These are phyloP conservation scores for Ceratocystis diversiconidia DNA, from an alignment of 2,329 filamentous ascomycete genomes.

Conservation along the genomic window DNA sequence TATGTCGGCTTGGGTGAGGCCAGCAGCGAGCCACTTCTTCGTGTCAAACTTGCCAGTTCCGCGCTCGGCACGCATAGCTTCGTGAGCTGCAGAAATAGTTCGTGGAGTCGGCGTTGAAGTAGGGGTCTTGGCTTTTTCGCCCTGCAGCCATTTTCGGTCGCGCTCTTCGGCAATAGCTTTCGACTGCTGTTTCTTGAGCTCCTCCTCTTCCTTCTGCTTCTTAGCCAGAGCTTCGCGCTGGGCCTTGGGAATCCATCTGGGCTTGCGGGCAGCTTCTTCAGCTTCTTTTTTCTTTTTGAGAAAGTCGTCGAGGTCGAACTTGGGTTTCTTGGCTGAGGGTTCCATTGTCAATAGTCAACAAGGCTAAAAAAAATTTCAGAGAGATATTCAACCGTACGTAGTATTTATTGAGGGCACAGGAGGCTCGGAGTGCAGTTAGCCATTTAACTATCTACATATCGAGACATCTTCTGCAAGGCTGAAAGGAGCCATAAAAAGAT, in stretches of 20 bases:
- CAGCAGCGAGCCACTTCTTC: conserved; percentile 17
- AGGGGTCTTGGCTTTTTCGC: conserved; percentile 7
- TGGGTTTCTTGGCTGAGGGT: conserved; percentile 30
- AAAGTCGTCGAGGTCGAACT: conserved; percentile 70
- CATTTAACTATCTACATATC: background rate
- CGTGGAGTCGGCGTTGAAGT: conserved; percentile 2
- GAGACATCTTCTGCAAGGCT: background rate
- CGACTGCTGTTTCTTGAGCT: conserved; percentile 23
- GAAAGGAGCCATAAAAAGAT: background rate
- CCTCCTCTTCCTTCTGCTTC: conserved; percentile 58
- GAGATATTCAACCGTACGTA: background rate
- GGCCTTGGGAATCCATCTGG: conserved; percentile 73
- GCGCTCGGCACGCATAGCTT: conserved; percentile 18
- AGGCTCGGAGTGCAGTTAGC: background rate
- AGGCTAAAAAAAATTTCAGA: background rate
- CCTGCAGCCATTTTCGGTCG: conserved; percentile 17
- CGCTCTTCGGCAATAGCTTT: conserved; percentile 14
- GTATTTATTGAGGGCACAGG: background rate
- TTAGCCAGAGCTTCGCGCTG: conserved; percentile 67
- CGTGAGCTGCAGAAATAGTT: conserved; percentile 17
- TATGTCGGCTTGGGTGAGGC: conserved; percentile 33
- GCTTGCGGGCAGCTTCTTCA: conserved; percentile 72
- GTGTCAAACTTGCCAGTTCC: conserved; percentile 17
- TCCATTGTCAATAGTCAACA: conserved; percentile 13
- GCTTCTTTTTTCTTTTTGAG: conserved; percentile 73